Evolutionary conservation across 106 monocot species (phyloP), one percentile per base, ranked within the genome.

Genomic region (Iris macrosiphon): DNA sequence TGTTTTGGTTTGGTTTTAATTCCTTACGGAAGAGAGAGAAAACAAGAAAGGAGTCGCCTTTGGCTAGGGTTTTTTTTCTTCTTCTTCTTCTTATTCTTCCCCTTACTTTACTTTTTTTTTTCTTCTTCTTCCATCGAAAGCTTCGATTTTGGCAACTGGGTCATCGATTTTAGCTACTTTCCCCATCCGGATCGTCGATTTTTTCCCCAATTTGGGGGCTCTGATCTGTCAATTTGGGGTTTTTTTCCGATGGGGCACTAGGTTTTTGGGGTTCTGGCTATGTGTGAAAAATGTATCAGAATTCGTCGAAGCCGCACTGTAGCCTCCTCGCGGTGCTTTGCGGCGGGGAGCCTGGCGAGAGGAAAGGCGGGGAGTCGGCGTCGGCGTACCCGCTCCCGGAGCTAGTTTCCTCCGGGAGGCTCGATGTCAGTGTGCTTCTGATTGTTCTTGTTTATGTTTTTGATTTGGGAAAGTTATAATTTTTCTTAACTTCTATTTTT

Each of bases 301-400:
- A 57, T 32, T 69, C 54, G 20, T 57, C 75, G 20, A 82, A 79
- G 60, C 71, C 70, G 41, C 80, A 44, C 51, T 93, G 83, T 40
- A 80, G 70, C n/a, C 83, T 93, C 30, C 87, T 93, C 21, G 87
- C 83, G 6, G 83, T 93, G 15, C 57, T 84, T 12, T 93, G 80
- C 7, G 87, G 87, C 34, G 34, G 34, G 4, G 34, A 10, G 4
- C 7, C 4, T 35, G 75, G 67, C 45, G 40, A 67, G 26, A 18
- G 55, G 40, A 40, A 71, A 84, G 28, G 24, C 19, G 19, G 49
- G 40, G 52, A 18, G 19, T 31, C 8, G 48, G 17, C 31, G 38
- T 20, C 7, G 2, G 0, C 41, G 8, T 87, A 72, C 67, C 78
- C 87, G 16, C 75, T 87, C 51, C 91, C 98, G 3, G 80, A 87